Evolutionary conservation across 768 basidiomycete species (phyloP), one percentile per base, ranked within the genome.

Genomic region (Kwoniella botswanensis): DNA sequence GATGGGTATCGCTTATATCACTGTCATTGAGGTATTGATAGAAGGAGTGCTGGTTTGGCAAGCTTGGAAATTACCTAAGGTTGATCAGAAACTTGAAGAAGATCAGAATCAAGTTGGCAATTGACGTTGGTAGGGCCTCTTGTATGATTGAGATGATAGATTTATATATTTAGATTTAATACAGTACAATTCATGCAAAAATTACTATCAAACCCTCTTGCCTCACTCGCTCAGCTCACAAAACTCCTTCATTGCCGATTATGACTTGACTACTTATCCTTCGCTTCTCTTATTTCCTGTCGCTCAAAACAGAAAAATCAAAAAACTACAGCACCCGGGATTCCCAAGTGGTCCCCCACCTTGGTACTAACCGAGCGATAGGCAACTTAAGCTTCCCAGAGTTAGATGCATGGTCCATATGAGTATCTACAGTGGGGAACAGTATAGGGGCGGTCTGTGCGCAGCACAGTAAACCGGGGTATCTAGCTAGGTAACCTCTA

Each of bases 21-120:
- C 29, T 10, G 26, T 70, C 4, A n/a, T 74, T 13, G 35, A 60
- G 24, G 35, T 71, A 29, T 53, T 12, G 12, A 21, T 70, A 7
- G 41, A 56, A 11, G 41, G n/a, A 7, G 58, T 52, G 18, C 18
- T 35, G 50, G 60, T 44, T 5, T 72, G 56, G 41, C 74, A 75
- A 50, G 74, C 74, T 26, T 63, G 54, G 67, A 70, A 52, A 3
- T 21, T 72, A 52, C 63, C 63, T 2, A 70, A 66, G 24, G 64
- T 72, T 1, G 65, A 70, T 61, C 71, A 72, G 65, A 53, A 63
- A 18, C 61, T 62, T 29, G 68, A 66, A 41, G 73, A 66, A 18
- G 65, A 56, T 35, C 35, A 35, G 35, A 35, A 35, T 35, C 35
- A 35, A 35, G 35, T 35, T 35, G 35, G 35, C 35, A 35, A 35